Evolutionary conservation across 106 monocot species (phyloP).

Genomic region (Dendrobium huoshanense): DNA sequence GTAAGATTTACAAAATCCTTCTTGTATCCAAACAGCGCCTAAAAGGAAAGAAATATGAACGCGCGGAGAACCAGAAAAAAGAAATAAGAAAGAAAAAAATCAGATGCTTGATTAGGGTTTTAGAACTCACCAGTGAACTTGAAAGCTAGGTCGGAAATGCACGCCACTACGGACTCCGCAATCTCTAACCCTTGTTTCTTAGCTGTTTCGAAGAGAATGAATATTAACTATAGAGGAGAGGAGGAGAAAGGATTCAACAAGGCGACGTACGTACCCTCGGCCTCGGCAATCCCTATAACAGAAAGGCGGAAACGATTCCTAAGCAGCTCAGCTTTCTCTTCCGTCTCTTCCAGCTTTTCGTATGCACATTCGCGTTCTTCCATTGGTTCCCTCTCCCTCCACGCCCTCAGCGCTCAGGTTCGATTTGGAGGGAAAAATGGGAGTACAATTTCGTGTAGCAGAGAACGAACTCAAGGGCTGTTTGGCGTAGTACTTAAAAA

Average conservation of each 20-base stretch:
- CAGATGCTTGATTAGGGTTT: neutral
- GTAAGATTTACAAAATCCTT: too few relatives aligned
- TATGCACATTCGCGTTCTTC: conserved; percentile 9
- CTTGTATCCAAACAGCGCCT: too few relatives aligned
- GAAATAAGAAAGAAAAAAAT: neutral
- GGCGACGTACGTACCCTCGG: conserved; percentile 31
- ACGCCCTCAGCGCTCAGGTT: too few relatives aligned
- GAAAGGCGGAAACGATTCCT: conserved; percentile 69
- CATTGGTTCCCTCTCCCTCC: neutral
- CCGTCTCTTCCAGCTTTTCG: conserved; percentile 43
- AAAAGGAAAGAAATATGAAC: neutral
- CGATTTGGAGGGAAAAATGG: too few relatives aligned
- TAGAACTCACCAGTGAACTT: conserved; percentile 43
- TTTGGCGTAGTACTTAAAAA: too few relatives aligned
- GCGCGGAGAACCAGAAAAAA: neutral
- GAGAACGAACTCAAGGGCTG: too few relatives aligned
- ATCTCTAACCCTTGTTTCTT: conserved; percentile 58
- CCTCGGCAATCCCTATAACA: conserved; percentile 57
- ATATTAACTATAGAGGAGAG: neutral
- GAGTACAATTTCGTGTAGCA: too few relatives aligned
- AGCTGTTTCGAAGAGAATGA: conserved; percentile 23
- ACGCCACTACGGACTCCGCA: conserved; percentile 52
- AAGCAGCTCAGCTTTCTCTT: conserved; percentile 42
- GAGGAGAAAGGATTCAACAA: neutral
- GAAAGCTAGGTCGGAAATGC: conserved; percentile 66